Evolutionary conservation across 1,139 yeast species (phyloP).

Genomic region (Magnusiomyces fungicola): DNA sequence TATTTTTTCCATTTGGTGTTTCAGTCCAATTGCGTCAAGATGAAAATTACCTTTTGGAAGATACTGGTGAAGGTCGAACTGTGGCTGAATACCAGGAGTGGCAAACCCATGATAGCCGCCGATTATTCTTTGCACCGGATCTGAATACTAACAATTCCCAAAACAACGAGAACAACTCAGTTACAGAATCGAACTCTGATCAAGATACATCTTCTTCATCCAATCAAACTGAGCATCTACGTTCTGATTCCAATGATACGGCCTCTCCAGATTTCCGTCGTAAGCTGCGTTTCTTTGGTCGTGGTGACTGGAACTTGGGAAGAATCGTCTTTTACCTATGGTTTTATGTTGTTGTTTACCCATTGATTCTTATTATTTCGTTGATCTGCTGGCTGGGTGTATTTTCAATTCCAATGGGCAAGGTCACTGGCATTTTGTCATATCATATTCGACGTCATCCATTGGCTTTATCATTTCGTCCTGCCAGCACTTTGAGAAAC

Average conservation of each 20-base stretch:
- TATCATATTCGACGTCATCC: constrained; percentile 88
- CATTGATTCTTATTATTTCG: constrained; percentile 52
- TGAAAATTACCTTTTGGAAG: constrained; percentile 77
- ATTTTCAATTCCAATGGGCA: constrained; percentile 91
- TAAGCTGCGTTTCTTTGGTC: constrained; percentile 65
- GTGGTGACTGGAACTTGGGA: constrained; percentile 89
- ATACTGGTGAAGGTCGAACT: constrained; percentile 81
- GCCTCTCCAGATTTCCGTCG: constrained; percentile 13
- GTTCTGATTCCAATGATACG: constrained; percentile 13
- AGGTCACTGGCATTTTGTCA: constrained; percentile 56
- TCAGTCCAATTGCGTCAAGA: constrained; percentile 74
- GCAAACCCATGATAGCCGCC: constrained; percentile 72
- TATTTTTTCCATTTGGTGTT: constrained; percentile 83
- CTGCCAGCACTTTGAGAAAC: constrained; percentile 40
- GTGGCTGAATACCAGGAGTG: constrained; percentile 81
- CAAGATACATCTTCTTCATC: constrained; percentile 10
- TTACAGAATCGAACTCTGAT: constrained; percentile 1
- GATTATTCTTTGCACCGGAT: constrained; percentile 57
- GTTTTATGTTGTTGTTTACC: constrained; percentile 65
- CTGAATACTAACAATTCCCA: background rate
- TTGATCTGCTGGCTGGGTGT: constrained; percentile 72
- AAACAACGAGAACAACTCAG: constrained; percentile 1
- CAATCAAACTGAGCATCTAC: too few species aligned
- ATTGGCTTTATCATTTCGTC: constrained; percentile 64
- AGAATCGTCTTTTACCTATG: constrained; percentile 69